Evolutionary conservation across 2,329 filamentous ascomycete genomes (phyloP).

Genomic region (Phyllosticta paracitricarpa): DNA sequence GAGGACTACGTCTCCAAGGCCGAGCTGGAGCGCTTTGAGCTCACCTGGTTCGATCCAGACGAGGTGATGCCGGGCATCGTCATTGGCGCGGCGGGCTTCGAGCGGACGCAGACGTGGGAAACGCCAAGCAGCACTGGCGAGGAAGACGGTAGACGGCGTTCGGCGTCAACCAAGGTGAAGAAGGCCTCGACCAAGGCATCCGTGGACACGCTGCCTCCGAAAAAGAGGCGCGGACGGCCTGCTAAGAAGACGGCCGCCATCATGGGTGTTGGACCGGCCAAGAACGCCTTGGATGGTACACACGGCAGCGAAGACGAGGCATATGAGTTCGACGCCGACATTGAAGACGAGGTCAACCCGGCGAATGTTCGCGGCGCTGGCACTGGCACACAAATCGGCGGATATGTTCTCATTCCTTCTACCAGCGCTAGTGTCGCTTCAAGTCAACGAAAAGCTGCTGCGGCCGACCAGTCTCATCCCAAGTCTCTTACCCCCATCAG

Average conservation of each 20-base stretch:
- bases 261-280: neutral
- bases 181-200: neutral
- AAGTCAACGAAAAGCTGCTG: neutral
- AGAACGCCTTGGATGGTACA: neutral
- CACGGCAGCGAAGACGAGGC: neutral
- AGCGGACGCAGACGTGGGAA: neutral
- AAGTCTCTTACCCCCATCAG: neutral
- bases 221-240: neutral
- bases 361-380: neutral
- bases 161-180: neutral
- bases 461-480: neutral
- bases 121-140: neutral
- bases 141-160: neutral
- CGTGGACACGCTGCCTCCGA: neutral
- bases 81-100: neutral
- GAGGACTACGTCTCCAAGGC: neutral
- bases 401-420: neutral
- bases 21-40: slow-evolving; percentile 9
- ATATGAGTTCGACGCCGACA: neutral
- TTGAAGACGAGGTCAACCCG: neutral
- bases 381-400: neutral
- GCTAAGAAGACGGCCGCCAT: neutral
- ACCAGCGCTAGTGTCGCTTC: neutral
- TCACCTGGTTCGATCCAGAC: neutral
- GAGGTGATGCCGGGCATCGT: neutral